Evolutionary conservation across 345 rosid species (phyloP).

Genomic region (Anacardium occidentale): DNA sequence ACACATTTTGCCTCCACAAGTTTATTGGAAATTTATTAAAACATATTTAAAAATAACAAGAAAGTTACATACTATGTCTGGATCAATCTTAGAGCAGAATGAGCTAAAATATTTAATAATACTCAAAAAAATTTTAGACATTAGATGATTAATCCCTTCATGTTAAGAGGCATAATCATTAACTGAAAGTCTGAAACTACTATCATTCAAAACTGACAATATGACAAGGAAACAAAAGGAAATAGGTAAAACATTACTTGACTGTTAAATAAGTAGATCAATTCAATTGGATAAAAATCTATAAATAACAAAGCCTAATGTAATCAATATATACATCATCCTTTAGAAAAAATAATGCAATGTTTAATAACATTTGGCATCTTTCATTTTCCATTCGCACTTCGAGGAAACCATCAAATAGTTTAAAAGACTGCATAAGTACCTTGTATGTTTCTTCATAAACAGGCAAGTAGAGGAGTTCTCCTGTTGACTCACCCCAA

Average conservation of each 20-base stretch:
- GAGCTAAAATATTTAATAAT: too few relatives aligned
- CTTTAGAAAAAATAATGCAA: neutral
- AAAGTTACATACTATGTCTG: neutral
- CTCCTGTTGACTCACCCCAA: slow-evolving; percentile 94
- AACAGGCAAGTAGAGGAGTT: slow-evolving; percentile 90
- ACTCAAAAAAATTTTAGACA: neutral
- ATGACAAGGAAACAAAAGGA: slow-evolving; percentile 1
- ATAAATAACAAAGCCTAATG: neutral
- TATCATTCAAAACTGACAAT: neutral
- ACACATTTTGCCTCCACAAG: neutral
- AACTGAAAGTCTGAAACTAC: neutral
- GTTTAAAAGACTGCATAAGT: slow-evolving; percentile 1
- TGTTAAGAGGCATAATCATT: neutral
- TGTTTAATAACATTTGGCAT: neutral
- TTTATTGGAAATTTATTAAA: neutral
- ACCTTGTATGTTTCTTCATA: slow-evolving; percentile 99
- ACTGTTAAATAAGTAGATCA: neutral
- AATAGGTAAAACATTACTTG: neutral
- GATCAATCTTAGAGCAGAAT: neutral
- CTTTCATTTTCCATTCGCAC: neutral
- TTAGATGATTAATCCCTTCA: neutral
- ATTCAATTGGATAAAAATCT: neutral
- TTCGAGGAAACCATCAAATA: neutral
- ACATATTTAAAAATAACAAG: neutral
- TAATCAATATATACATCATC: neutral